Evolutionary conservation across 495 filamentous ascomycete species (phyloP), one percentile per base, ranked within the genome.

Genomic region (Xylaria flabelliformis): DNA sequence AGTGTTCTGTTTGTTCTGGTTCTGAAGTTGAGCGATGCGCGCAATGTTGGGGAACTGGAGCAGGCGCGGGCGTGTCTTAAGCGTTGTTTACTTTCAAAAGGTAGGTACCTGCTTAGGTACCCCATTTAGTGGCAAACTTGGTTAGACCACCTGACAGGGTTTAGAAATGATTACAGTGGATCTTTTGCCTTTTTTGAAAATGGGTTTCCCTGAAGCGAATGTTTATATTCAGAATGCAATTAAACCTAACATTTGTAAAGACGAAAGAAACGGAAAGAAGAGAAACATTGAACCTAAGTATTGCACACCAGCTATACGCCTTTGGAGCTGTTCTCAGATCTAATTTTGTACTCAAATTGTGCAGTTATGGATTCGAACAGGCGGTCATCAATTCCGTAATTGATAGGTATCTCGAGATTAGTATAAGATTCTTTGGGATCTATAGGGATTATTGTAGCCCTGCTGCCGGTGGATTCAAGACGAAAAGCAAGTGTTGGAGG

Each of bases 21-120:
- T 58, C 17, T 58, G 36, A 36, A 50, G 41, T 41, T 53, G 36
- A 67, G 46, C 24, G 61, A 61, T 29, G 39, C 69, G 68, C 58
- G 50, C 19, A 15, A 12, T 13, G 56, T 26, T 61, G 15, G 44
- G 36, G 39, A 64, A 29, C 4, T 50, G 29, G 53, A 29, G 24
- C 12, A 41, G 53, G 21, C 48, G 48, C 19, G 63, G 46, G 32
- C 66, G 63, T 67, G 34, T 72, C 39, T 66, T 55, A 39, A 64
- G 44, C 58, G 42, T 71, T 72, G 62, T 72, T 72, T 72, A 72
- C 70, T 21, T 72, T 67, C 26, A 53, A 48, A 56, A 8, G 34
- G 34, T 36, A 39, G 6, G 1, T 39, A n/a, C n/a, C n/a, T n/a
- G n/a, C n/a, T n/a, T n/a, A 51, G 69, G 48, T 53, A 44, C 69